A percentile compares a stretch with the other conserved stretches of the same genome.
These are phyloP conservation scores for Corymbia maculata DNA, from an alignment of 345 rosid species.

Conservation along the genomic window DNA sequence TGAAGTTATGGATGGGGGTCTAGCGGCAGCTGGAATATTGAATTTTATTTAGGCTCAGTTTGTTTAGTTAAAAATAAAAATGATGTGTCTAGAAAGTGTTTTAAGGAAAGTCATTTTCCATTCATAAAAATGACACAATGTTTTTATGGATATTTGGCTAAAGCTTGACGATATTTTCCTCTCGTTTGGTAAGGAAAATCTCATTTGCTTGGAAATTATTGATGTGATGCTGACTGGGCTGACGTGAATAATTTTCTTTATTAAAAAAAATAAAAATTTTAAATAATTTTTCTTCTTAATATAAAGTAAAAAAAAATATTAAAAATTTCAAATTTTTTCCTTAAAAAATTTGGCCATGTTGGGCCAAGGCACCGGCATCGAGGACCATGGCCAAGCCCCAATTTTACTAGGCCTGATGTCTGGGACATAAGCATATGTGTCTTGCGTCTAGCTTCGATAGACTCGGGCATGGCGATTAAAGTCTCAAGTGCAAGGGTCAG, in stretches of 20 bases:
- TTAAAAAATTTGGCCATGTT: neutral
- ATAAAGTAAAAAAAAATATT: neutral
- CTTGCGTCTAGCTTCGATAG: neutral
- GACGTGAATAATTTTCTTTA: neutral
- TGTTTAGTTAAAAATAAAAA: too few species aligned
- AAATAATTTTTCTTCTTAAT: too few species aligned
- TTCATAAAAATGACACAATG: too few species aligned
- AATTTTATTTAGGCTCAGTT: neutral
- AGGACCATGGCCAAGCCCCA: neutral
- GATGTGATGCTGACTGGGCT: neutral
- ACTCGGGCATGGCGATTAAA: neutral
- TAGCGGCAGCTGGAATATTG: neutral
- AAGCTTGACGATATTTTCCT: too few species aligned
- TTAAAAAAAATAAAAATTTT: neutral
- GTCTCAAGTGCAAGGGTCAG: neutral
- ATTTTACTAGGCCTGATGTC: neutral
- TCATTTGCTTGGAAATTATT: neutral
- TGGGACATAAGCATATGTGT: neutral
- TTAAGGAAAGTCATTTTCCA: neutral
- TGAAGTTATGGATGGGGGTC: neutral
- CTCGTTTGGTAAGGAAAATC: neutral
- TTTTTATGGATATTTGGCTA: too few species aligned
- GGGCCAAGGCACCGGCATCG: neutral
- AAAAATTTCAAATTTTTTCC: neutral
- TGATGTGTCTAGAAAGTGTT: neutral